Evolutionary conservation across 2,329 filamentous ascomycete species (phyloP).

Genomic region (Colletotrichum tamarilloi): DNA sequence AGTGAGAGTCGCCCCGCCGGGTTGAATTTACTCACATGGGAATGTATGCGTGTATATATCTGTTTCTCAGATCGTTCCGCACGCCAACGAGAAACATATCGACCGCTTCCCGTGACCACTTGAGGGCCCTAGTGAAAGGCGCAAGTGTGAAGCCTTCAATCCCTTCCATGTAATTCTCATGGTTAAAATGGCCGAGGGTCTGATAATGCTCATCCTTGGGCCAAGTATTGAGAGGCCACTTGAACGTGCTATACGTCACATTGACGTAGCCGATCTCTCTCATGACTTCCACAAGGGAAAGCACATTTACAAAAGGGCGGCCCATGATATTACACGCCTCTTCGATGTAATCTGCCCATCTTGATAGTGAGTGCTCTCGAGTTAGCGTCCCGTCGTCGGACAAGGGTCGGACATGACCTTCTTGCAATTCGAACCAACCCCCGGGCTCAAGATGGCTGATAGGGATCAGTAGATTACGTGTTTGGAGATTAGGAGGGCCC

Average conservation of each 20-base stretch:
- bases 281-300: slow-evolving; percentile 51
- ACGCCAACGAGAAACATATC: slow-evolving; percentile 40
- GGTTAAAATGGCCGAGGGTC: slow-evolving; percentile 49
- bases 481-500: no score
- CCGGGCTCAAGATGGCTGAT: slow-evolving; percentile 49
- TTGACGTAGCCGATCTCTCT: slow-evolving; percentile 65
- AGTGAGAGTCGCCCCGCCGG: no score
- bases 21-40: slow-evolving; percentile 24
- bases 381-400: slow-evolving; percentile 55
- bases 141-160: slow-evolving; percentile 44
- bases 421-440: slow-evolving; percentile 56
- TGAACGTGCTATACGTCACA: slow-evolving; percentile 57
- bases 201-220: slow-evolving; percentile 61
- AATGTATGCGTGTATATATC: slow-evolving; percentile 42
- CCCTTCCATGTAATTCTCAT: slow-evolving; percentile 37
- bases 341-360: slow-evolving; percentile 45
- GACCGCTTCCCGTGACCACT: slow-evolving; percentile 40
- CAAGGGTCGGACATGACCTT: slow-evolving; percentile 49
- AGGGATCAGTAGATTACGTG: not conserved
- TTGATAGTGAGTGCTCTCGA: slow-evolving; percentile 39
- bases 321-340: slow-evolving; percentile 44
- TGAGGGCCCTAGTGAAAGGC: slow-evolving; percentile 41
- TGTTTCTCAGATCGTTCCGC: slow-evolving; percentile 41
- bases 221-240: slow-evolving; percentile 64
- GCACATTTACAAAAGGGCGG: slow-evolving; percentile 53